Percentiles rank a stretch among this genome's conserved stretches.
Conservation (phyloP, 371 early-diverging fungal genomes). For the Mortierella sp. region DNA sequence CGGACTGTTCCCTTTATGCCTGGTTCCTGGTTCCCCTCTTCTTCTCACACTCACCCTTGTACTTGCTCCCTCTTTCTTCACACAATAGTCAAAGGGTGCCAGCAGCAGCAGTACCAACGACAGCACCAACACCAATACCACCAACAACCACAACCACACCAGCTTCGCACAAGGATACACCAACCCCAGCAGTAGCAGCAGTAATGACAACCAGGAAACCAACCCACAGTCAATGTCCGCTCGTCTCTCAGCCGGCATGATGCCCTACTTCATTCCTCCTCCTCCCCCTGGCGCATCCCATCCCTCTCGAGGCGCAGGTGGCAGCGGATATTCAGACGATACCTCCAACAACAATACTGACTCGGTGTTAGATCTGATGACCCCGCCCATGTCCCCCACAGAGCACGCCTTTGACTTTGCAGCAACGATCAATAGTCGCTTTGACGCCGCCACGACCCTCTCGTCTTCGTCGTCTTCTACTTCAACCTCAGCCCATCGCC, state of each 20-base stretch:
- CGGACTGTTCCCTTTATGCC: background rate
- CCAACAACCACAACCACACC: background rate
- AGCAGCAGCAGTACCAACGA: background rate
- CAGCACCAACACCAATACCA: background rate
- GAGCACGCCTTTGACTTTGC: conserved; percentile 35
- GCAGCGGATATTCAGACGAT: conserved; percentile 6
- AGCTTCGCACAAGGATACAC: background rate
- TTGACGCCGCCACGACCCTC: conserved; percentile 14
- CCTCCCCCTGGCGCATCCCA: conserved; percentile 22
- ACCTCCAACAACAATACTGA: background rate
- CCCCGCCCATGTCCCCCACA: conserved; percentile 57
- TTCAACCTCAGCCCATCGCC: background rate
- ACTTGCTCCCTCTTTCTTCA: background rate
- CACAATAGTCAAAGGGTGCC: conserved; percentile 4
- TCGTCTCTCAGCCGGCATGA: conserved; percentile 41
- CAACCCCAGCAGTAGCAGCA: conserved; percentile 12
- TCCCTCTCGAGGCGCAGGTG: background rate
- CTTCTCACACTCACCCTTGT: background rate
- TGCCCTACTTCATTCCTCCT: conserved; percentile 50
- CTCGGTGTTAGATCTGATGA: conserved; percentile 40
- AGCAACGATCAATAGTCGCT: conserved; percentile 34
- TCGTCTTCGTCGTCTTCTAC: conserved; percentile 8
- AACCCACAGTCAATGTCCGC: conserved; percentile 38
- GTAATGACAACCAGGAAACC: conserved; percentile 5
- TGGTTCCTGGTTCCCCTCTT: background rate